Evolutionary conservation across 2,329 filamentous ascomycete species (phyloP).

Genomic region (Escovopsis weberi): DNA sequence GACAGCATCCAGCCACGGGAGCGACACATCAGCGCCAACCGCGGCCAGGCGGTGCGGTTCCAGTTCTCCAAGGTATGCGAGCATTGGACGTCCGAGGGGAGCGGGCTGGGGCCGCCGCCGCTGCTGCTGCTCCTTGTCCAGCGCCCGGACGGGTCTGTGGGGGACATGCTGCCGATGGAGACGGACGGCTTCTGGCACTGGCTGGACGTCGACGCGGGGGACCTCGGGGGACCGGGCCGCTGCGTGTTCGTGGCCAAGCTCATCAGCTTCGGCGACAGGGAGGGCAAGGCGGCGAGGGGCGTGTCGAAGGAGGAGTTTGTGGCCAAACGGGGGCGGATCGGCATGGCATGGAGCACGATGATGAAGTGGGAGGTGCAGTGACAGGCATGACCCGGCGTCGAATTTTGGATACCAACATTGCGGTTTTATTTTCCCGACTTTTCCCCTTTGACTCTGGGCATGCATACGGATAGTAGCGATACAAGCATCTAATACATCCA

Average conservation of each 20-base stretch:
- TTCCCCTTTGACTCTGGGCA: too few relatives aligned
- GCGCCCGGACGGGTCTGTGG: conserved; percentile 50
- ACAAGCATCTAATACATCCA: too few relatives aligned
- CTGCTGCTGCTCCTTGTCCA: conserved; percentile 56
- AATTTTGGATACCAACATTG: too few relatives aligned
- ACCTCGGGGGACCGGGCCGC: conserved; percentile 56
- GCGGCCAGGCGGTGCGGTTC: conserved; percentile 51
- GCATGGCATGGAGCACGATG: conserved; percentile 30
- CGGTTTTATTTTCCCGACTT: too few relatives aligned
- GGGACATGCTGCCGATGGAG: conserved; percentile 56
- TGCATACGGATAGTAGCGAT: too few relatives aligned
- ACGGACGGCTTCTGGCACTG: conserved; percentile 74
- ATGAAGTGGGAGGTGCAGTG: conserved; percentile 33
- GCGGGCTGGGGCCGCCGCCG: conserved; percentile 51
- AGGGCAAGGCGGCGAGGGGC: conserved; percentile 26
- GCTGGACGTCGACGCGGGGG: conserved; percentile 53
- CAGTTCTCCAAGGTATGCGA: conserved; percentile 66
- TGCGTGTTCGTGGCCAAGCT: conserved; percentile 51
- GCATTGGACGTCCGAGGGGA: conserved; percentile 64
- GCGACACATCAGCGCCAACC: conserved; percentile 43
- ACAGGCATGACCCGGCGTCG: too few relatives aligned
- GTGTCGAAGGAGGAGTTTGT: conserved; percentile 33
- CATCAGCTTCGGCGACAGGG: conserved; percentile 29
- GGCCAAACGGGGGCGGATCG: conserved; percentile 27
- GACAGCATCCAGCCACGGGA: conserved; percentile 42